Conservation (phyloP, 2,329 filamentous ascomycete species). For the Penicillium thymicola region DNA sequence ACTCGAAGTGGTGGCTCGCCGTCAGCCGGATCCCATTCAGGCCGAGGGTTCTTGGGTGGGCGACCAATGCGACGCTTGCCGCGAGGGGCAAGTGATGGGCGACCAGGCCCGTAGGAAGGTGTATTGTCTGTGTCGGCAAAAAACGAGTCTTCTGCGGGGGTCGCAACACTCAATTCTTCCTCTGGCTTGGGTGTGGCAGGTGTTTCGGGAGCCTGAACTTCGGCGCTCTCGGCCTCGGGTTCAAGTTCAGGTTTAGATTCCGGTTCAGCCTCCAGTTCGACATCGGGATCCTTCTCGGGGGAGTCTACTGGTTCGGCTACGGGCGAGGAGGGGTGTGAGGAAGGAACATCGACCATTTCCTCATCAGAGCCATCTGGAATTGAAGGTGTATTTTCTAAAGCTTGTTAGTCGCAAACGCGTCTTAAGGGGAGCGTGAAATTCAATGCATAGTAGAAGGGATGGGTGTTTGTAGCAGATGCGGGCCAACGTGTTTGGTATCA, state of each 20-base stretch:
- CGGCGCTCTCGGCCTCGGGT: constrained; percentile 42
- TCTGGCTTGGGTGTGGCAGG: constrained; percentile 33
- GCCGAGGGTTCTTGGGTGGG: constrained; percentile 78
- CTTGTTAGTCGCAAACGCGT: constrained; percentile 21
- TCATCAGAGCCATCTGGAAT: constrained; percentile 46
- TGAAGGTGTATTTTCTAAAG: constrained; percentile 41
- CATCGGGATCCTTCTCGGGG: constrained; percentile 24
- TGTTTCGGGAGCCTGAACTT: constrained; percentile 8
- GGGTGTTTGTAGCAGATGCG: neutral
- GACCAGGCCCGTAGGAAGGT: constrained; percentile 47
- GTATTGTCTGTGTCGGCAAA: constrained; percentile 50
- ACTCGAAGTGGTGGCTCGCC: constrained; percentile 44
- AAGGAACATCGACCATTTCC: constrained; percentile 32
- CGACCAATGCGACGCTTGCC: constrained; percentile 75
- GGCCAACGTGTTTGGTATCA: neutral
- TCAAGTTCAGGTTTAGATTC: constrained; percentile 27
- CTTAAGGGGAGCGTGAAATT: neutral
- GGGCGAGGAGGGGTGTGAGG: constrained; percentile 21
- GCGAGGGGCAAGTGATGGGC: constrained; percentile 55
- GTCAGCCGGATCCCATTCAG: constrained; percentile 66
- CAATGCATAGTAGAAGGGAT: neutral
- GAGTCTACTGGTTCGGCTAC: constrained; percentile 19
- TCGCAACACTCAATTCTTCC: constrained; percentile 43
- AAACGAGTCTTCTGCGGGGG: constrained; percentile 40
- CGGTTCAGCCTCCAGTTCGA: constrained; percentile 14